phyloP scores from a whole-genome alignment of 2,329 filamentous ascomycete species.

The Curvularia spicifera region DNA sequence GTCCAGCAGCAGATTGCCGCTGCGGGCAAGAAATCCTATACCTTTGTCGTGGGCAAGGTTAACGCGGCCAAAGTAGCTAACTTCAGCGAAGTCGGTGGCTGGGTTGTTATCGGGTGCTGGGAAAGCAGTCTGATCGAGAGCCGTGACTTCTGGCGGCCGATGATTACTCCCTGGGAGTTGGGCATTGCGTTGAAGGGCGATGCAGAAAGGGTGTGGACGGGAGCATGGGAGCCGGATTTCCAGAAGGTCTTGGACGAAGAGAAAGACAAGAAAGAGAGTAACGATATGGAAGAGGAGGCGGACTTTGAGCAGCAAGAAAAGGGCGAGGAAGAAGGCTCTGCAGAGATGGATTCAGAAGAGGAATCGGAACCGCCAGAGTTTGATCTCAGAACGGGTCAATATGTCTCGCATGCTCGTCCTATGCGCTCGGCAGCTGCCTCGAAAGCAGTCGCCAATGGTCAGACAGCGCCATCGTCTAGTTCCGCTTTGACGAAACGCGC shows the following conservation, averaged over 20 bases:
- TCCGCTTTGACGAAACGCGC: slow-evolving; percentile 68
- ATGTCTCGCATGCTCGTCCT: slow-evolving; percentile 79
- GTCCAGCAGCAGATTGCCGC: slow-evolving; percentile 74
- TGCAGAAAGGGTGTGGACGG: slow-evolving; percentile 80
- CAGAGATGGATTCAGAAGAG: slow-evolving; percentile 61
- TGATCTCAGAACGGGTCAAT: slow-evolving; percentile 84
- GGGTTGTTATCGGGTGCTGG: slow-evolving; percentile 98
- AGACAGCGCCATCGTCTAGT: slow-evolving; percentile 30
- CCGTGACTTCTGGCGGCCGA: slow-evolving; percentile 83
- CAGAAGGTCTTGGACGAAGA: slow-evolving; percentile 65
- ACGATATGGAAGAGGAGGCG: slow-evolving; percentile 14
- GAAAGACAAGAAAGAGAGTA: slow-evolving; percentile 14
- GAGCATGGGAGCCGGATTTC: slow-evolving; percentile 88
- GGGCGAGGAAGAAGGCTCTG: slow-evolving; percentile 13
- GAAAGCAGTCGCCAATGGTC: slow-evolving; percentile 6
- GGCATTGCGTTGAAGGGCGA: slow-evolving; percentile 78
- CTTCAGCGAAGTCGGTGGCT: slow-evolving; percentile 92
- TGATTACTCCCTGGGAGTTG: slow-evolving; percentile 95
- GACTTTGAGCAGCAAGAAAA: slow-evolving; percentile 44
- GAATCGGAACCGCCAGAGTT: slow-evolving; percentile 81
- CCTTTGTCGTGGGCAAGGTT: slow-evolving; percentile 94
- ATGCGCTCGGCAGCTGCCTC: slow-evolving; percentile 53
- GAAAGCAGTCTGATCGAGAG: slow-evolving; percentile 92
- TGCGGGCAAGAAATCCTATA: slow-evolving; percentile 93
- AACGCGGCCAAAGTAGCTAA: slow-evolving; percentile 97